Percentiles rank a stretch among this genome's conserved stretches.
Evolutionary conservation across 257 asterid genomes (phyloP).

Genomic region (Scutellaria galericulata): DNA sequence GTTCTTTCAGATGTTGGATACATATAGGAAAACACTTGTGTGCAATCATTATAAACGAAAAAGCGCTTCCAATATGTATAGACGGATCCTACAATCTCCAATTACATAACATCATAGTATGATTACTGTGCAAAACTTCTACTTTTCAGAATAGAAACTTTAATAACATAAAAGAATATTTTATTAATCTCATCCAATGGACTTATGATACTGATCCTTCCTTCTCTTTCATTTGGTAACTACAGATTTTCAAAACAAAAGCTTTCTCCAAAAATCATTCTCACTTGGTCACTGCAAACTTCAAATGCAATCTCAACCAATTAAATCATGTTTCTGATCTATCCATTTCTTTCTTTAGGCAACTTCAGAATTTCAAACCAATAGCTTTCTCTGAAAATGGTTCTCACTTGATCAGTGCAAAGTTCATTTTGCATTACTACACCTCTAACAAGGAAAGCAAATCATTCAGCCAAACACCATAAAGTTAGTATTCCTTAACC

Average conservation of each 20-base stretch:
- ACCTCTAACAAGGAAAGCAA: background rate
- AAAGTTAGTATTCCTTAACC: background rate
- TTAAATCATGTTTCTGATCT: background rate
- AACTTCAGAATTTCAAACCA: background rate
- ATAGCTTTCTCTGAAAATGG: background rate
- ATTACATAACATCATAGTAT: background rate
- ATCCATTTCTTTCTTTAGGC: background rate
- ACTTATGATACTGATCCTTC: too few relatives aligned
- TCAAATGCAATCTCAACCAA: background rate
- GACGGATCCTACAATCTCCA: background rate
- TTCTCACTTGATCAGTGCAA: background rate
- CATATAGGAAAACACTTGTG: too few relatives aligned
- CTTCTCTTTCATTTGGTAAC: too few relatives aligned
- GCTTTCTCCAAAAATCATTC: too few relatives aligned
- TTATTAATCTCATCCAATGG: background rate
- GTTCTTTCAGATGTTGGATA: too few relatives aligned
- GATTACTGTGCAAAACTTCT: background rate
- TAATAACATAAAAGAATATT: background rate
- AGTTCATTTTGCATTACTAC: background rate
- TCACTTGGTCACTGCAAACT: background rate
- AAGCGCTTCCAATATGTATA: background rate
- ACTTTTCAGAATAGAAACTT: background rate
- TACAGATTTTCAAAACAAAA: too few relatives aligned
- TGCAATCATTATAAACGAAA: background rate
- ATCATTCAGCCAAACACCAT: conserved; percentile 2